Evolutionary conservation across 768 basidiomycete species (phyloP).

Genomic region (Boletus sp.): DNA sequence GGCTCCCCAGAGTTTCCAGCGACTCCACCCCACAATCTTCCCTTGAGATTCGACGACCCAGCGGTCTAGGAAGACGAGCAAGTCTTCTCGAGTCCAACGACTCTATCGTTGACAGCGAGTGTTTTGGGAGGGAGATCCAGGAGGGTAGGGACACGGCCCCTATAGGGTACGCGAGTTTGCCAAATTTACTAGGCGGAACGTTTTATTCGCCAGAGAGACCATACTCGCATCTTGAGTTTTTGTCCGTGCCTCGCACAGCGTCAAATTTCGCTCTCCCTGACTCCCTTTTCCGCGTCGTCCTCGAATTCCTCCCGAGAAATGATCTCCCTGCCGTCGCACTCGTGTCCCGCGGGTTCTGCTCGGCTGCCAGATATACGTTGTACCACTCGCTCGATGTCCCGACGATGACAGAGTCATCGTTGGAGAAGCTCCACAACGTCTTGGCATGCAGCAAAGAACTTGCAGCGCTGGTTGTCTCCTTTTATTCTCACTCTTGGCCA

Average conservation of each 20-base stretch:
- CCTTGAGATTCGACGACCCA: conserved; percentile 33
- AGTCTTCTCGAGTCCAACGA: conserved; percentile 22
- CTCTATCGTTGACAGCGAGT: conserved; percentile 11
- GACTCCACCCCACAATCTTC: conserved; percentile 23
- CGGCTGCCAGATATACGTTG: conserved; percentile 19
- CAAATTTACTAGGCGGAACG: conserved; percentile 18
- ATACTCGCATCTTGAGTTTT: neutral
- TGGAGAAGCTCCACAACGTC: conserved; percentile 17
- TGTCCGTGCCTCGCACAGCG: neutral
- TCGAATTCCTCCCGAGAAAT: conserved; percentile 19
- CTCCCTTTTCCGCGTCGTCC: conserved; percentile 18
- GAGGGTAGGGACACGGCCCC: neutral
- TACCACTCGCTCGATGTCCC: conserved; percentile 25
- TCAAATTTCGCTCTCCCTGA: conserved; percentile 13
- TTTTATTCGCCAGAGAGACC: conserved; percentile 1
- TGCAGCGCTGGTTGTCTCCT: conserved; percentile 23
- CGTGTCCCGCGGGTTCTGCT: conserved; percentile 24
- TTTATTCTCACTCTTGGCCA: conserved; percentile 25
- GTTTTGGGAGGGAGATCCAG: neutral
- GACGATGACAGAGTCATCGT: conserved; percentile 6
- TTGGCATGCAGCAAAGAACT: conserved; percentile 22
- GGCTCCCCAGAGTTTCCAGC: conserved; percentile 25
- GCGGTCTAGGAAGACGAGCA: conserved; percentile 31
- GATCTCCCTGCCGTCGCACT: conserved; percentile 23
- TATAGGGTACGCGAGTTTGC: conserved; percentile 16